phyloP scores from a whole-genome alignment of 352 stramenopile species.

The Globisporangium lucens region DNA sequence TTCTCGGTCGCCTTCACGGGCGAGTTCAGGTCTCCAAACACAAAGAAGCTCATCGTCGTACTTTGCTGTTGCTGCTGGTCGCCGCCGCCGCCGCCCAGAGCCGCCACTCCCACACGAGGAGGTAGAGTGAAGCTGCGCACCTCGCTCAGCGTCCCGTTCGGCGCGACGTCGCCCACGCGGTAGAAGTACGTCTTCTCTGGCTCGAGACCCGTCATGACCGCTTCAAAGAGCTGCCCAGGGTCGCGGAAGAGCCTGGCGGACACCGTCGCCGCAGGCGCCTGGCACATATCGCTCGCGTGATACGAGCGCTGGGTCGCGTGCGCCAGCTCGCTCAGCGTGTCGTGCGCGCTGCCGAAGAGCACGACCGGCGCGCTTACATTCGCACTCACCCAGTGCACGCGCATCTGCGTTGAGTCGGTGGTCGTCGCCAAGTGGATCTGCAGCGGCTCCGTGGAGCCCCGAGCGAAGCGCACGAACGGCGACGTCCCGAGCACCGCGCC shows the following conservation, averaged over 20 bases:
- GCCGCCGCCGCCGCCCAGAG: too few species aligned
- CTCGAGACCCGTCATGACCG: slow-evolving; percentile 11
- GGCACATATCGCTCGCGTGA: slow-evolving; percentile 14
- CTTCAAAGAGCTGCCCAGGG: slow-evolving; percentile 18
- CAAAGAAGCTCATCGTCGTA: slow-evolving; percentile 42
- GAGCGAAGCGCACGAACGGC: slow-evolving; percentile 27
- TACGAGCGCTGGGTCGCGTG: slow-evolving; percentile 8
- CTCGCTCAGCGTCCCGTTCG: slow-evolving; percentile 9
- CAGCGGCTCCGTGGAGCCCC: slow-evolving; percentile 32
- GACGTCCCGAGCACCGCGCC: slow-evolving; percentile 29
- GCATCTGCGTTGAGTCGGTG: slow-evolving; percentile 28
- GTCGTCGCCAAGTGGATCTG: slow-evolving; percentile 18
- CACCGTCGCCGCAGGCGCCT: slow-evolving; percentile 9
- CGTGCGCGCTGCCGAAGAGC: slow-evolving; percentile 25
- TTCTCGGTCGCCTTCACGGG: slow-evolving; percentile 16
- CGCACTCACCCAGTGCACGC: slow-evolving; percentile 52
- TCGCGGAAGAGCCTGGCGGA: slow-evolving; percentile 11
- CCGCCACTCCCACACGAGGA: neutral
- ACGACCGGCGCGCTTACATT: slow-evolving; percentile 37
- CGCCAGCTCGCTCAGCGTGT: slow-evolving; percentile 16
- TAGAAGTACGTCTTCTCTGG: slow-evolving; percentile 17
- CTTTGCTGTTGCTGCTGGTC: neutral
- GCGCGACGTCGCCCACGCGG: slow-evolving; percentile 8
- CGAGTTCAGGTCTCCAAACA: slow-evolving; percentile 52
- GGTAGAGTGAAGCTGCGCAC: slow-evolving; percentile 13